Evolutionary conservation across 108 stramenopile genomes (phyloP).

Genomic region (Cyclotella baltica): DNA sequence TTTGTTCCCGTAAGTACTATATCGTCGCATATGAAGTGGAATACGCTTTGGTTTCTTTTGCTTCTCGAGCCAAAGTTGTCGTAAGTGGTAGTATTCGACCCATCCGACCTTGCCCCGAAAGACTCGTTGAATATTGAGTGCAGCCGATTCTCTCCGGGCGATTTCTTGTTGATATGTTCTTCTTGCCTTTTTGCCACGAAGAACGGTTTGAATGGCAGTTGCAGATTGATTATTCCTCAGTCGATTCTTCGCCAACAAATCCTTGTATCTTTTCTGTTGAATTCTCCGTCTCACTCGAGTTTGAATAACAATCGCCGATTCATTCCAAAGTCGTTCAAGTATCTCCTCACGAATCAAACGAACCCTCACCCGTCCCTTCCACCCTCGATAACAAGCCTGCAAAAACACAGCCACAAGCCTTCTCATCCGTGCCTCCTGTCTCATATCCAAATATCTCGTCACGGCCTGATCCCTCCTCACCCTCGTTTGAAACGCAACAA

Average conservation of each 20-base stretch:
- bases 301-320: constrained; percentile 35
- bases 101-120: constrained; percentile 35
- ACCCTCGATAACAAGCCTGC: constrained; percentile 40
- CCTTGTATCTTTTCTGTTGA: constrained; percentile 24
- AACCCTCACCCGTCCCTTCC: constrained; percentile 27
- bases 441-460: constrained; percentile 25
- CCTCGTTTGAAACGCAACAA: constrained; percentile 27
- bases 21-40: constrained; percentile 44
- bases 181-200: constrained; percentile 20
- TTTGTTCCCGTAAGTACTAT: constrained; percentile 35
- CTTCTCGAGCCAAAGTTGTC: constrained; percentile 12
- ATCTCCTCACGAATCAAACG: constrained; percentile 29
- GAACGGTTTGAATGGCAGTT: constrained; percentile 22
- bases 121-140: constrained; percentile 32
- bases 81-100: constrained; percentile 1
- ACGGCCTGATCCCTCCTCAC: constrained; percentile 36
- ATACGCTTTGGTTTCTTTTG: constrained; percentile 49
- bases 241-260: constrained; percentile 15
- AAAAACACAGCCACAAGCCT: constrained; percentile 22
- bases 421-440: constrained; percentile 21
- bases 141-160: constrained; percentile 20
- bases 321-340: constrained; percentile 19
- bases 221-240: constrained; percentile 36
- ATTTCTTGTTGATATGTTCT: constrained; percentile 16
- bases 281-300: constrained; percentile 8